Conservation (phyloP, 2,329 filamentous ascomycete species). For the Tolypocladium nubicola region DNA sequence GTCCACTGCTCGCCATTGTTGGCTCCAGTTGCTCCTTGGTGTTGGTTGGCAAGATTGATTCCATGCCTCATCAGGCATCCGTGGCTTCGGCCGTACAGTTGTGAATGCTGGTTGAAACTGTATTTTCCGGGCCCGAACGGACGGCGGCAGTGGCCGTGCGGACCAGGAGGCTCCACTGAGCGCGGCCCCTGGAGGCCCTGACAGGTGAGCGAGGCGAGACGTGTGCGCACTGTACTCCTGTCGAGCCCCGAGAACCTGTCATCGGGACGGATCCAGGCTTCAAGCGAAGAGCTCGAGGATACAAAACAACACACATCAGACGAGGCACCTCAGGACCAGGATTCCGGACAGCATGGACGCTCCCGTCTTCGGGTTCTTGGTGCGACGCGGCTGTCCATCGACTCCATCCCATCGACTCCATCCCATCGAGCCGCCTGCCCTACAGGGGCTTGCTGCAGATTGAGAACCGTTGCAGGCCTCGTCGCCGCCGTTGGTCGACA, state of each 20-base stretch:
- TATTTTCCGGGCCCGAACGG: background rate
- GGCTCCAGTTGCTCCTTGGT: too few species aligned
- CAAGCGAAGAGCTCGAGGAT: background rate
- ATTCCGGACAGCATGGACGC: background rate
- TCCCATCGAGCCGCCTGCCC: background rate
- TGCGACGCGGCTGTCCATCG: background rate
- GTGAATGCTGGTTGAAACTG: background rate
- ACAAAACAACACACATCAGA: background rate
- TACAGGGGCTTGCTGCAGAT: background rate
- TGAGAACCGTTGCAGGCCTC: background rate
- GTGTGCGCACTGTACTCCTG: background rate
- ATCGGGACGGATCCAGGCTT: background rate
- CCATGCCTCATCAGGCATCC: background rate
- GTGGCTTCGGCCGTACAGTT: background rate
- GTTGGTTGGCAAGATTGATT: background rate
- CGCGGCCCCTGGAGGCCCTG: background rate
- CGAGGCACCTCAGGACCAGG: background rate
- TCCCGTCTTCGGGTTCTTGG: background rate
- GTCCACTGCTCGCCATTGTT: background rate
- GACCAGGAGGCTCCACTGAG: background rate
- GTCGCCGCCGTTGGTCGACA: background rate
- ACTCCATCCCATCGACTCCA: background rate
- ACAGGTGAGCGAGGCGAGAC: background rate
- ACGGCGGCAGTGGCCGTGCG: too few species aligned
- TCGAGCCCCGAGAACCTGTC: background rate